Evolutionary conservation across 345 rosid genomes (phyloP).

Genomic region (Streptanthus diversifolius): DNA sequence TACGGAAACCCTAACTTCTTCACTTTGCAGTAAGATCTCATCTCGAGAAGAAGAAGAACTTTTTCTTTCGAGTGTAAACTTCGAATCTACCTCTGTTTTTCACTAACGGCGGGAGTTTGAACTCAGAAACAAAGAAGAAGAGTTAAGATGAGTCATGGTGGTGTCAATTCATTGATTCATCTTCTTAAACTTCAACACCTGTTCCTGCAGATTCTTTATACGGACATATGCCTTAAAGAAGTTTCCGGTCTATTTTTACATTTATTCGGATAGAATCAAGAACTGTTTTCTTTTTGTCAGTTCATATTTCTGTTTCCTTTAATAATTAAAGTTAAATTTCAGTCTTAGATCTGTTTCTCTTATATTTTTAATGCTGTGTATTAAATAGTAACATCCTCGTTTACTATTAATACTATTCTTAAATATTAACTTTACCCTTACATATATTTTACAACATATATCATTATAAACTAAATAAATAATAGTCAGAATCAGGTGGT

Average conservation of each 20-base stretch:
- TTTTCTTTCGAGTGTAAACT: background rate
- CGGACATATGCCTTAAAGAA: background rate
- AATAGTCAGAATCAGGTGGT: too few relatives aligned
- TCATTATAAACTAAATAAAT: too few relatives aligned
- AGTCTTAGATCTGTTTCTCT: background rate
- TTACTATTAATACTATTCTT: too few relatives aligned
- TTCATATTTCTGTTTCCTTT: background rate
- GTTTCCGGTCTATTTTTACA: background rate
- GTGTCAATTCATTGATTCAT: background rate
- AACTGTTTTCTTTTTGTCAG: background rate
- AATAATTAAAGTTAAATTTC: background rate
- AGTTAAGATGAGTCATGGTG: background rate
- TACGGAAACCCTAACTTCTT: constrained; percentile 35
- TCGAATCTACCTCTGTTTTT: background rate
- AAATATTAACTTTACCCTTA: too few relatives aligned
- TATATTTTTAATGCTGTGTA: background rate
- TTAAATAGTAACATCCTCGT: too few relatives aligned
- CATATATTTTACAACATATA: too few relatives aligned
- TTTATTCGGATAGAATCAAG: background rate
- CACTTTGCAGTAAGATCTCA: constrained; percentile 38
- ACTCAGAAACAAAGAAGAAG: background rate
- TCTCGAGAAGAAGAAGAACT: background rate
- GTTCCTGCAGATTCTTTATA: background rate
- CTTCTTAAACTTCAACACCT: background rate
- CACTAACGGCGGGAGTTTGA: background rate